Evolutionary conservation across 495 filamentous ascomycete species (phyloP).

Genomic region (Paragyromitra xinjiangensis): DNA sequence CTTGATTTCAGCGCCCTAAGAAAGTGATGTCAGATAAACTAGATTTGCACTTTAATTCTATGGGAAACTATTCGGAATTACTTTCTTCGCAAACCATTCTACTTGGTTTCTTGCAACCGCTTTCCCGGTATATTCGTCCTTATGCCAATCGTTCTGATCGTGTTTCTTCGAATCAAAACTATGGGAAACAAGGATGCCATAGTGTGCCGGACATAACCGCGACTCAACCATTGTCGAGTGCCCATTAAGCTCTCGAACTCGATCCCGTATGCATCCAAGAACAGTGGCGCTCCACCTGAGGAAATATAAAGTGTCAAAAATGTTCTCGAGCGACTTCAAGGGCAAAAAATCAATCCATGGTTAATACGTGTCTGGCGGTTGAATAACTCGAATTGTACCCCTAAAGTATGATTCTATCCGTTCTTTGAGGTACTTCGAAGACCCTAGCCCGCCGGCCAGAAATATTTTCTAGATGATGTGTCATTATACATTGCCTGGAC

Average conservation of each 20-base stretch:
- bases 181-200: conserved; percentile 44
- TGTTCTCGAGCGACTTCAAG: neutral
- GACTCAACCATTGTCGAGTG: conserved; percentile 33
- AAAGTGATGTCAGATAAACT: neutral
- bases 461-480: conserved; percentile 37
- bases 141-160: conserved; percentile 21
- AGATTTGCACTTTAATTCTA: neutral
- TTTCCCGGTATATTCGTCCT: conserved; percentile 38
- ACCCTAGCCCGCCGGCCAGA: conserved; percentile 39
- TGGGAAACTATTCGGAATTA: neutral
- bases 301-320: conserved; percentile 18
- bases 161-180: conserved; percentile 31
- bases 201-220: conserved; percentile 38
- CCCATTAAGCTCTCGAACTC: conserved; percentile 22
- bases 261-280: conserved; percentile 44
- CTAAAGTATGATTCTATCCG: conserved; percentile 28
- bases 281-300: conserved; percentile 39
- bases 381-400: conserved; percentile 24
- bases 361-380: conserved; percentile 45
- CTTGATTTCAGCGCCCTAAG: conserved; percentile 38
- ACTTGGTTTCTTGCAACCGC: conserved; percentile 39
- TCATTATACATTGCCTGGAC: neutral
- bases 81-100: conserved; percentile 44
- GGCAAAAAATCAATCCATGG: neutral
- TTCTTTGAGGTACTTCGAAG: conserved; percentile 35